Evolutionary conservation across 1,284 basidiomycete genomes (phyloP), one percentile per base, ranked within the genome.

Genomic region (Cystobasidiaceae sp.): DNA sequence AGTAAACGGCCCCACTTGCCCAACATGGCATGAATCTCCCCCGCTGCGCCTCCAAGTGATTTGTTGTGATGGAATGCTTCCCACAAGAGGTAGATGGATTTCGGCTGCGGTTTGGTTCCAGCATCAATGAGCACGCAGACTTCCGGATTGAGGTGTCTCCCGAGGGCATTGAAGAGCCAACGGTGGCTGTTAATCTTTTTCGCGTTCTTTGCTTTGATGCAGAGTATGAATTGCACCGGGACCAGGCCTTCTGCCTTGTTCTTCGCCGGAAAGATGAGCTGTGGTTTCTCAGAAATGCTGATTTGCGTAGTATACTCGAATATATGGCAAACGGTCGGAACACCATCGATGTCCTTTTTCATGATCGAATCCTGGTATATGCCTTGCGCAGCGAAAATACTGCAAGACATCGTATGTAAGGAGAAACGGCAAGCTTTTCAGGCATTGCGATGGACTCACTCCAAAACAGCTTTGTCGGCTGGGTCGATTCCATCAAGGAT

Each of bases 101-200:
- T 64, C 7, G 61, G 61, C 33, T 64, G 75, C 1, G 94, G 93
- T 77, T 94, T 93, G 1, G 94, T 98, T 72, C 93, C 93, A 2
- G 91, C 93, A 76, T 94, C 92, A 67, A 96, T 84, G 39, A 96
- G 82, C 59, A 93, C 88, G 76, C 90, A 93, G 44, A 88, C 86
- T 72, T 94, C 90, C 4, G 92, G 92, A 83, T 93, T 81, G 51
- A 96, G 79, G 72, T 90, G 88, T 70, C 82, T 84, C 0, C 92
- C 93, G 57, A 98, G 86, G 4, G 91, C 94, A 73, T 97, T 97
- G 83, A 98, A 98, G 33, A 98, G 82, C 94, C 94, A 98, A 54
- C 94, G 86, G 71, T 82, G 81, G 54, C 77, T 76, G 69, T 67
- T 96, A 79, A 96, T 94, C 81, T 96, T 96, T 81, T 96, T 96